These are phyloP conservation scores for Globisporangium camurandrum DNA, from an alignment of 352 stramenopile genomes.

Conservation along the genomic window DNA sequence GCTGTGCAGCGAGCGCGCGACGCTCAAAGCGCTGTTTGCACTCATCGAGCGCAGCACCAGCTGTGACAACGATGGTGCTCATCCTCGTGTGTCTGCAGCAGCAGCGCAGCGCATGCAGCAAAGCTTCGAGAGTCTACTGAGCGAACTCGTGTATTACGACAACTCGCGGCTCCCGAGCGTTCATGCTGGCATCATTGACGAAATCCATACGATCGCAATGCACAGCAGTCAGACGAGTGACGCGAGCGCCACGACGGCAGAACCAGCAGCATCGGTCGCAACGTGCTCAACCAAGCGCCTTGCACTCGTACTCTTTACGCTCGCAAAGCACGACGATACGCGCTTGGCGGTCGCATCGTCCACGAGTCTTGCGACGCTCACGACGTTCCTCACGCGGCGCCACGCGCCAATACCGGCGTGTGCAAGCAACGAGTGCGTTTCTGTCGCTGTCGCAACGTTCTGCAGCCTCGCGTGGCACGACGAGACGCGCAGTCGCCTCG, in stretches of 20 bases:
- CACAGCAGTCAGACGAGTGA: constrained; percentile 10
- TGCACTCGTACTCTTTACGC: constrained; percentile 42
- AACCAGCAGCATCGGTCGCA: not conserved
- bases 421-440: constrained; percentile 16
- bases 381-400: constrained; percentile 22
- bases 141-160: constrained; percentile 43
- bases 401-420: constrained; percentile 22
- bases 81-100: no score
- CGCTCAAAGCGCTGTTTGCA: constrained; percentile 43
- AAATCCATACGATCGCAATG: constrained; percentile 23
- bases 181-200: constrained; percentile 45
- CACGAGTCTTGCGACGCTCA: constrained; percentile 26
- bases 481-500: constrained; percentile 23
- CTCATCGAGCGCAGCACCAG: constrained; percentile 24
- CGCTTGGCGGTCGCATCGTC: constrained; percentile 28
- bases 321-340: constrained; percentile 41
- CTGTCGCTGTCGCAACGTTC: constrained; percentile 38
- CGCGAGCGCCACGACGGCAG: no score
- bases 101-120: constrained; percentile 4
- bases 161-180: constrained; percentile 45
- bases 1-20: constrained; percentile 29
- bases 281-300: constrained; percentile 16
- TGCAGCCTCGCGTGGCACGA: constrained; percentile 62
- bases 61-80: not conserved
- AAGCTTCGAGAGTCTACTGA: constrained; percentile 39